Percentiles rank a stretch among this genome's conserved stretches.
Evolutionary conservation across 306 rosid genomes (phyloP).

Genomic region (Pueraria montana): DNA sequence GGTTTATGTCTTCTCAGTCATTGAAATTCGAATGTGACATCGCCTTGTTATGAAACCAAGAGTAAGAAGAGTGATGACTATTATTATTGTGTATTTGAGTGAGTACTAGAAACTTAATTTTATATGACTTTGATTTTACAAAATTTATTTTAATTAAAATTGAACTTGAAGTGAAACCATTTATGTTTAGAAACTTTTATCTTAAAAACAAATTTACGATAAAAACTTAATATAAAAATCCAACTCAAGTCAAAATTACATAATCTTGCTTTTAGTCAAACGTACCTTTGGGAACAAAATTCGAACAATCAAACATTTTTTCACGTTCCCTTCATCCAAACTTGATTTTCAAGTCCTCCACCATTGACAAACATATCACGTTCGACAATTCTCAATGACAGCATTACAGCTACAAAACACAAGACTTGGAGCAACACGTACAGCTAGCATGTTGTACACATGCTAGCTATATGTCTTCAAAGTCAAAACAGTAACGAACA

Average conservation of each 20-base stretch:
- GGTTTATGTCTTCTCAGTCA: not conserved
- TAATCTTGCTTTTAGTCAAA: not conserved
- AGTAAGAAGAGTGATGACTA: not conserved
- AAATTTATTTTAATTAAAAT: too few species aligned
- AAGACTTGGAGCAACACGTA: not conserved
- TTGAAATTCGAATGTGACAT: not conserved
- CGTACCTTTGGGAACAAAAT: not conserved
- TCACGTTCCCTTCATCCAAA: not conserved
- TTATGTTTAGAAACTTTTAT: too few species aligned
- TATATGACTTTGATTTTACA: too few species aligned
- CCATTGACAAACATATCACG: not conserved
- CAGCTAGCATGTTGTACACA: conserved; percentile 6
- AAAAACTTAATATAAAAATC: too few species aligned
- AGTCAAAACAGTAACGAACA: not conserved
- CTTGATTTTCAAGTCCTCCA: not conserved
- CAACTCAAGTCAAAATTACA: too few species aligned
- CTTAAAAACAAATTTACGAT: too few species aligned
- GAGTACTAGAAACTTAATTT: not conserved
- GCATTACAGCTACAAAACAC: not conserved
- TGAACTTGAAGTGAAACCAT: too few species aligned
- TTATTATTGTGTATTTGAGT: not conserved
- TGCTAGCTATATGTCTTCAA: not conserved
- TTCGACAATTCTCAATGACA: not conserved
- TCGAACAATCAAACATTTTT: not conserved
- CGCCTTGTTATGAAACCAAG: not conserved